A percentile compares a stretch with the other conserved stretches of the same genome.
These are phyloP conservation scores for Phytophthora pistaciae DNA, from an alignment of 352 stramenopile genomes.

Conservation along the genomic window DNA sequence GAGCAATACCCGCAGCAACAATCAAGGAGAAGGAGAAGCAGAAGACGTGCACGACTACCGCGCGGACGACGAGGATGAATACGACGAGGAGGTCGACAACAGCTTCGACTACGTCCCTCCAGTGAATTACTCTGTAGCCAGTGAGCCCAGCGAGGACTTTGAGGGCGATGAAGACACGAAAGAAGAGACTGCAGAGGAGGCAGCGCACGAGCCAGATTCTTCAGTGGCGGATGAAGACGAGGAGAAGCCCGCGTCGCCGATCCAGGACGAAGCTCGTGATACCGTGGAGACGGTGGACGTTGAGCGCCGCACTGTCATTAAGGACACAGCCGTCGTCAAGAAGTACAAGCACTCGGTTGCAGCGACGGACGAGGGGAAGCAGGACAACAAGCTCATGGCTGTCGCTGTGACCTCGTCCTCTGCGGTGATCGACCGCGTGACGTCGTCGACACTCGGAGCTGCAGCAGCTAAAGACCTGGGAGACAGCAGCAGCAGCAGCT, in stretches of 20 bases:
- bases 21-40: conserved; percentile 1
- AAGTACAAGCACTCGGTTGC: not conserved
- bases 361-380: not conserved
- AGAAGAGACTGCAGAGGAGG: not conserved
- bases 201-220: not conserved
- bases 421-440: conserved; percentile 3
- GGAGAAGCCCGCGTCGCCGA: not conserved
- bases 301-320: conserved; percentile 6
- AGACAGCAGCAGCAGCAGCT: not conserved
- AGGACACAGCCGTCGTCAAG: conserved; percentile 21
- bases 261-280: not conserved
- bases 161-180: not conserved
- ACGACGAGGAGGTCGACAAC: conserved; percentile 19
- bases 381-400: not conserved
- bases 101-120: conserved; percentile 14
- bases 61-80: conserved; percentile 23
- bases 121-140: not conserved
- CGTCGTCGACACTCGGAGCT: not conserved
- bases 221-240: not conserved
- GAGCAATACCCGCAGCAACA: not conserved
- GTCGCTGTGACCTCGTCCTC: not conserved
- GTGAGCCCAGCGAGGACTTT: not conserved
- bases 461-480: not conserved
- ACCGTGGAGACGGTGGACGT: conserved; percentile 9
- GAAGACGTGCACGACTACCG: conserved; percentile 22